Conservation (phyloP, 129 eudicot genomes). For the Scalesia atractyloides region DNA sequence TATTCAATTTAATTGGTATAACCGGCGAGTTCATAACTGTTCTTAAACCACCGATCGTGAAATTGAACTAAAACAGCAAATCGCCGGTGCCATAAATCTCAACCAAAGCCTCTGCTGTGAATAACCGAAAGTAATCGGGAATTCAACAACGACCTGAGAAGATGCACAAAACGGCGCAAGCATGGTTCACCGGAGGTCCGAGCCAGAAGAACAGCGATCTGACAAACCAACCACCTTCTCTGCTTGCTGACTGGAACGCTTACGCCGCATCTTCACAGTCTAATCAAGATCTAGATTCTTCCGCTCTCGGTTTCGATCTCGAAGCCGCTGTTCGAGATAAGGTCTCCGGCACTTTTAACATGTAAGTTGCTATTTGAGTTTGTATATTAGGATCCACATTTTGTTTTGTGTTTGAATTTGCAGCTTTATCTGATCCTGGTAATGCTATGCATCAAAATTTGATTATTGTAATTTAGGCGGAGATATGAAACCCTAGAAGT, state of each 20-base stretch:
- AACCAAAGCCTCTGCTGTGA: constrained; percentile 4
- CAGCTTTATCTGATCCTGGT: background rate
- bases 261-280: constrained; percentile 57
- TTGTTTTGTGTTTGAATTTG: background rate
- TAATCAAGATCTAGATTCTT: constrained; percentile 42
- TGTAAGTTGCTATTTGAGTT: constrained; percentile 44
- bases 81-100: constrained; percentile 24
- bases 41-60: constrained; percentile 8
- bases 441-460: constrained; percentile 13
- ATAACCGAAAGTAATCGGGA: background rate
- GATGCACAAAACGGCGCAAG: constrained; percentile 79
- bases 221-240: constrained; percentile 48
- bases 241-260: constrained; percentile 87
- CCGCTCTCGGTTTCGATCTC: constrained; percentile 69
- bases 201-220: constrained; percentile 50
- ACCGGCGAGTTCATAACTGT: too few relatives aligned
- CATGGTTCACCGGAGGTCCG: constrained; percentile 87
- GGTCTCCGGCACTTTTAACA: constrained; percentile 74
- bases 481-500: constrained; percentile 11
- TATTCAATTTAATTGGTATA: too few relatives aligned
- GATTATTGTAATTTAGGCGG: constrained; percentile 16
- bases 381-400: constrained; percentile 21
- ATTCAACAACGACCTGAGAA: background rate
- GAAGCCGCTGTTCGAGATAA: constrained; percentile 83
- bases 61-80: constrained; percentile 10